phyloP scores from a whole-genome alignment of 306 rosid species.

The Gastrolobium bilobum region DNA sequence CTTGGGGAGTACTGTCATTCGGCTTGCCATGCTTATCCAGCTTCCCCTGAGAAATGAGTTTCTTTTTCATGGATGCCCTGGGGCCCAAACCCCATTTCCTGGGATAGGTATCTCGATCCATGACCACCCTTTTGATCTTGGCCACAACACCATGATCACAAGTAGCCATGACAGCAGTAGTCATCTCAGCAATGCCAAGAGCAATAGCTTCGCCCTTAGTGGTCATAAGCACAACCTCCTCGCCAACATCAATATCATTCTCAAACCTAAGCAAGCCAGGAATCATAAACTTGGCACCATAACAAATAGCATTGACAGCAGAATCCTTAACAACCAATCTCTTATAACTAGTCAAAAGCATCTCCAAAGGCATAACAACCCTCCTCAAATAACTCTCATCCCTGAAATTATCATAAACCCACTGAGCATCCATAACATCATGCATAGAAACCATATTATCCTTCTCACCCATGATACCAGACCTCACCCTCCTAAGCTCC shows the following conservation, averaged over 20 bases:
- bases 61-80: constrained; percentile 85
- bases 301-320: constrained; percentile 87
- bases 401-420: constrained; percentile 72
- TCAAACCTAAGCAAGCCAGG: constrained; percentile 87
- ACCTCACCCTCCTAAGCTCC: constrained; percentile 86
- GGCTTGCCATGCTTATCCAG: constrained; percentile 86
- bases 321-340: constrained; percentile 90
- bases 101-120: constrained; percentile 91
- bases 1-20: constrained; percentile 68
- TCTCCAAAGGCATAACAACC: constrained; percentile 83
- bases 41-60: constrained; percentile 71
- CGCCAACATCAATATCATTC: constrained; percentile 84
- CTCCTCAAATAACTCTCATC: constrained; percentile 85
- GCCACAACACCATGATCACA: constrained; percentile 93
- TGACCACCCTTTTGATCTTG: constrained; percentile 86
- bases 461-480: constrained; percentile 87
- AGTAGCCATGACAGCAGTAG: constrained; percentile 88
- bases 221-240: constrained; percentile 86
- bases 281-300: constrained; percentile 91
- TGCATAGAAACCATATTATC: constrained; percentile 94
- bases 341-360: constrained; percentile 77
- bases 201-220: constrained; percentile 90
- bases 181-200: constrained; percentile 90
- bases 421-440: constrained; percentile 91
- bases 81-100: constrained; percentile 94